Conservation (phyloP, 306 rosid species). For the Rosa multiflora region DNA sequence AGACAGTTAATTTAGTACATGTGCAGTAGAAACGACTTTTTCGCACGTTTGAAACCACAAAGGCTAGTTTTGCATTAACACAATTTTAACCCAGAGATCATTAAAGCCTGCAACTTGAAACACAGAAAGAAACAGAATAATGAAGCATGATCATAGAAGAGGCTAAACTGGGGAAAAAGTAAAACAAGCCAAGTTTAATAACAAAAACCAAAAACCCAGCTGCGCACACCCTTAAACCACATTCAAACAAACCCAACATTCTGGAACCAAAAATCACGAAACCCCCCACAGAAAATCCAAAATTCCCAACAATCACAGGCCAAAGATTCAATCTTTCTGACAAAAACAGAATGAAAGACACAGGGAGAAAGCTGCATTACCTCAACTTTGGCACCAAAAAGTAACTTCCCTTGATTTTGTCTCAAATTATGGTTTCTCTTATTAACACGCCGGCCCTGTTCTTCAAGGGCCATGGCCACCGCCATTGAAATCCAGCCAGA, state of each 20-base stretch:
- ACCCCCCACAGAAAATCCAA: neutral
- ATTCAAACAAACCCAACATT: neutral
- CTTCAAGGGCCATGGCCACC: conserved; percentile 20
- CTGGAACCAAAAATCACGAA: neutral
- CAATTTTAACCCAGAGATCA: neutral
- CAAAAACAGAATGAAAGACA: neutral
- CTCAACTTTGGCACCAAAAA: conserved; percentile 39
- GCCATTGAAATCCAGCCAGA: conserved; percentile 31
- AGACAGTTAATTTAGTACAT: neutral
- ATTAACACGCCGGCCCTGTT: neutral
- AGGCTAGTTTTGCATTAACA: neutral
- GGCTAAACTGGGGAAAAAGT: neutral
- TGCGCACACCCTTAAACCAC: neutral
- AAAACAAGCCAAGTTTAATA: neutral
- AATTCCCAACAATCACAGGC: neutral
- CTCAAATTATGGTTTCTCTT: conserved; percentile 24
- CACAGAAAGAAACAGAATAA: neutral
- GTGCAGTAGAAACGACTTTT: neutral
- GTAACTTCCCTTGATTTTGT: conserved; percentile 20
- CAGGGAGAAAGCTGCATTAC: conserved; percentile 22
- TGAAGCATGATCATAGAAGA: neutral
- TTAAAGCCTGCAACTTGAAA: neutral
- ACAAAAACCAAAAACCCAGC: neutral
- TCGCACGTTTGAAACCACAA: neutral
- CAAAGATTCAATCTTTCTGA: neutral